Evolutionary conservation across 768 basidiomycete species (phyloP), one percentile per base, ranked within the genome.

Genomic region (Hericium erinaceus): DNA sequence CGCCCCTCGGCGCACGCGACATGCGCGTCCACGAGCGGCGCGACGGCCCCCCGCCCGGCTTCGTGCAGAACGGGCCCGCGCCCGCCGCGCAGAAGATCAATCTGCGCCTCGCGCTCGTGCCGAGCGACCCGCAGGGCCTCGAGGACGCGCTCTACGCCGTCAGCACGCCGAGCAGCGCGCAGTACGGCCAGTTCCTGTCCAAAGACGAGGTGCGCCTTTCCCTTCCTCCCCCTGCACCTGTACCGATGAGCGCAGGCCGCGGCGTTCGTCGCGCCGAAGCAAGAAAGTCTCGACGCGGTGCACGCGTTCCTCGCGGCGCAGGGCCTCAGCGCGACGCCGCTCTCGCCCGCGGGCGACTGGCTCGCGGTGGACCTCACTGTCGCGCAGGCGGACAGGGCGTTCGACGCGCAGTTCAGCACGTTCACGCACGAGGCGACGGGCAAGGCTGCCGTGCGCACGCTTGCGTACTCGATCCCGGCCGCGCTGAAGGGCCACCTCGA

Each of bases 311-410:
- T 61, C 15, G 18, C 49, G 2, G 44, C 40, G 5, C 52, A 64
- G 24, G 61, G 61, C 38, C 10, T 63, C n/a, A 60, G 48, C 33
- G n/a, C 61, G 10, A 48, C 40, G 38, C 54, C 38, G 5, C 11
- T 55, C 49, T 57, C 64, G 6, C 61, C 61, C 22, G 60, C 60
- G 13, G 60, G 62, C 4, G 64, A 64, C 57, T 75, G 73, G 74
- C 55, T 76, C 3, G 38, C 52, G 6, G 22, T 63, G 44, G 46
- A 52, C 6, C 28, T 64, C 24, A 54, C 59, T 11, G 60, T 63
- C 37, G 39, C 48, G n/a, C 49, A 58, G 24, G 65, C 64, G n/a
- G 60, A 64, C 49, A 39, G 26, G 7, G 51, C 64, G 7, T 58
- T 65, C 39, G 51, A 57, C 50, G 56, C 64, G 2, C 48, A 65